phyloP scores from a whole-genome alignment of 345 rosid genomes.

The Isatis tinctoria region DNA sequence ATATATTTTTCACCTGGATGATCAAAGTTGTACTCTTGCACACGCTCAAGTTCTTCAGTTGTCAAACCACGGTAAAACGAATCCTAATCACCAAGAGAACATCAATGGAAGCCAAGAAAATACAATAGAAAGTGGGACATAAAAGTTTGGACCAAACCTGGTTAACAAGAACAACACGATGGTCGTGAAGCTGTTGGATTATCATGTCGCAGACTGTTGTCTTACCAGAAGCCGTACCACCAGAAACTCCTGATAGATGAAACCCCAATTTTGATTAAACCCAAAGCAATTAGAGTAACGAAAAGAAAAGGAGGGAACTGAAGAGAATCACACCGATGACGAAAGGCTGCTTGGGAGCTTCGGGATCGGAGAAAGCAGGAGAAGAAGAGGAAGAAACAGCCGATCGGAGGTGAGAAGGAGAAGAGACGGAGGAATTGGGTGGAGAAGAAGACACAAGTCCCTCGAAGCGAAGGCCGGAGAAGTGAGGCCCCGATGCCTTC shows the following conservation, averaged over 20 bases:
- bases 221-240: conserved; percentile 98
- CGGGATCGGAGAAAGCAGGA: conserved; percentile 24
- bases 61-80: conserved; percentile 95
- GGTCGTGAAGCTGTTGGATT: conserved; percentile 96
- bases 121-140: not conserved
- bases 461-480: conserved; percentile 89
- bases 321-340: conserved; percentile 67
- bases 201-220: conserved; percentile 98
- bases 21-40: conserved; percentile 96
- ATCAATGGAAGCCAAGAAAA: not conserved
- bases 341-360: conserved; percentile 59
- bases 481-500: conserved; percentile 94
- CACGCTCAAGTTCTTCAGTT: conserved; percentile 65
- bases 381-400: conserved; percentile 11
- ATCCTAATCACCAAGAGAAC: conserved; percentile 42
- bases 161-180: conserved; percentile 87
- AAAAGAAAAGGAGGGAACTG: not conserved
- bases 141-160: conserved; percentile 50
- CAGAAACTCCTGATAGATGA: conserved; percentile 66
- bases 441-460: conserved; percentile 58
- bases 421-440: conserved; percentile 36
- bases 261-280: not conserved
- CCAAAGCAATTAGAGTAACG: not conserved
- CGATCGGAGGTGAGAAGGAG: conserved; percentile 37
- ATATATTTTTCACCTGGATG: conserved; percentile 61